These are phyloP conservation scores for Sutorius eximius DNA, from an alignment of 1,284 basidiomycete genomes.

Conservation along the genomic window DNA sequence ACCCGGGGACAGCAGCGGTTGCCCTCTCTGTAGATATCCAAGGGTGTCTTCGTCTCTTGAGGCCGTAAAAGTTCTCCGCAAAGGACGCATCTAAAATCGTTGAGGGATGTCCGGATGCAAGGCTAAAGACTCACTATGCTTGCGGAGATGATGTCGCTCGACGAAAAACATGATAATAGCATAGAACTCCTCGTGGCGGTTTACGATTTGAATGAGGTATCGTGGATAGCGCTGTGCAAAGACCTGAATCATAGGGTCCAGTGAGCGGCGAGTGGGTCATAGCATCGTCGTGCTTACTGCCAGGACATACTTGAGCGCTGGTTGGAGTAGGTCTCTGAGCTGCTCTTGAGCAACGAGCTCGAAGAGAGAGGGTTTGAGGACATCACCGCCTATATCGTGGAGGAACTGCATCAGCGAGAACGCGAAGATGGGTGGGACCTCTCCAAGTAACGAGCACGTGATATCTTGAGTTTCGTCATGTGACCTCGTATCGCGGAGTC, in stretches of 20 bases:
- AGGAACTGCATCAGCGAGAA: constrained; percentile 71
- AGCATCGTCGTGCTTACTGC: constrained; percentile 55
- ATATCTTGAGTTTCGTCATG: constrained; percentile 30
- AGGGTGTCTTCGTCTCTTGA: constrained; percentile 75
- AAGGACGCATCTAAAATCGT: constrained; percentile 74
- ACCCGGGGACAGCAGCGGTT: too few species aligned
- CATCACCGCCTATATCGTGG: constrained; percentile 68
- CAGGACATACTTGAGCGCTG: constrained; percentile 93
- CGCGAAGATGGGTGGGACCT: not conserved
- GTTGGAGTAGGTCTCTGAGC: constrained; percentile 88
- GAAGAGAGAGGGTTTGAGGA: constrained; percentile 87
- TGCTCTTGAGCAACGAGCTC: constrained; percentile 97
- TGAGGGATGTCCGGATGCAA: not conserved
- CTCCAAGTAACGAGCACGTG: constrained; percentile 15
- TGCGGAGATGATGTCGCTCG: constrained; percentile 87
- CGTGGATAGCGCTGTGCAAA: constrained; percentile 95
- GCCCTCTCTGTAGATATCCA: constrained; percentile 67
- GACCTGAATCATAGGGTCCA: constrained; percentile 53
- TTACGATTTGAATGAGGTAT: constrained; percentile 88
- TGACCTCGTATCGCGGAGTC: constrained; percentile 11
- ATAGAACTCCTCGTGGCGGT: constrained; percentile 96
- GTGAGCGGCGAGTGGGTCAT: not conserved
- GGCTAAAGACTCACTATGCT: constrained; percentile 58
- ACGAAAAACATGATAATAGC: constrained; percentile 85
- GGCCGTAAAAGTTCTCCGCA: constrained; percentile 90